Percentiles rank a stretch among this genome's conserved stretches.
Evolutionary conservation across 495 filamentous ascomycete species (phyloP).

Genomic region (Penicillium macrosclerotiorum): DNA sequence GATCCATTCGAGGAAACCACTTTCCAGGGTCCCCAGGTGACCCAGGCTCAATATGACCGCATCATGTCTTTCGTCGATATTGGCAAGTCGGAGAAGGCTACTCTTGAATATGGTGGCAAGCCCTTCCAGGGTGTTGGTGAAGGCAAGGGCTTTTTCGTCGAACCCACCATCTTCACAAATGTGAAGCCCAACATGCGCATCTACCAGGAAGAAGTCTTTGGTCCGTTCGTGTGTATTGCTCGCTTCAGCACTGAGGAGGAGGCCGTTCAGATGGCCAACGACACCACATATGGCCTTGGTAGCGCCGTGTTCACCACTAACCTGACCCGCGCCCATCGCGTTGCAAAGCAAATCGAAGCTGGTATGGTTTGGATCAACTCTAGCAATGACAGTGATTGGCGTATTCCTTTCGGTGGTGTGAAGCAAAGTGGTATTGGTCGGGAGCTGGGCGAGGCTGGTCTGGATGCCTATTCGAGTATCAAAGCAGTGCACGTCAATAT

Average conservation of each 20-base stretch:
- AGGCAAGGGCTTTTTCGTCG: constrained; percentile 51
- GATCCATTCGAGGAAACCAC: constrained; percentile 76
- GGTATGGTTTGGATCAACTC: constrained; percentile 60
- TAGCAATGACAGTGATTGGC: constrained; percentile 66
- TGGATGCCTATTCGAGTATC: constrained; percentile 72
- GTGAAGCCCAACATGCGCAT: constrained; percentile 46
- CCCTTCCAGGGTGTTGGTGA: constrained; percentile 51
- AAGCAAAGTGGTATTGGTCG: constrained; percentile 91
- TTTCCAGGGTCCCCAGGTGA: constrained; percentile 87
- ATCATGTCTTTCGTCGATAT: constrained; percentile 85
- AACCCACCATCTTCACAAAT: constrained; percentile 48
- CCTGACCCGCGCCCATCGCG: constrained; percentile 42
- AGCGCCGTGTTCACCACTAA: constrained; percentile 50
- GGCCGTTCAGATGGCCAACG: constrained; percentile 49
- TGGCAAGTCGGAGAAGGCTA: constrained; percentile 70
- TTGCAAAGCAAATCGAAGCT: constrained; percentile 49
- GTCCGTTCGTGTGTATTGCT: constrained; percentile 51
- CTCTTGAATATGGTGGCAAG: constrained; percentile 69
- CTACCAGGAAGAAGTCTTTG: constrained; percentile 58
- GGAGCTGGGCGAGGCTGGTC: constrained; percentile 77
- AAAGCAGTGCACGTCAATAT: constrained; percentile 76
- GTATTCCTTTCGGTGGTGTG: constrained; percentile 85
- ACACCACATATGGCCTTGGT: constrained; percentile 47
- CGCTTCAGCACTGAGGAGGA: constrained; percentile 51
- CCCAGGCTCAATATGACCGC: constrained; percentile 76